A percentile compares a stretch with the other conserved stretches of the same genome.
Evolutionary conservation across 306 rosid genomes (phyloP).

Genomic region (Lagenaria siceraria): DNA sequence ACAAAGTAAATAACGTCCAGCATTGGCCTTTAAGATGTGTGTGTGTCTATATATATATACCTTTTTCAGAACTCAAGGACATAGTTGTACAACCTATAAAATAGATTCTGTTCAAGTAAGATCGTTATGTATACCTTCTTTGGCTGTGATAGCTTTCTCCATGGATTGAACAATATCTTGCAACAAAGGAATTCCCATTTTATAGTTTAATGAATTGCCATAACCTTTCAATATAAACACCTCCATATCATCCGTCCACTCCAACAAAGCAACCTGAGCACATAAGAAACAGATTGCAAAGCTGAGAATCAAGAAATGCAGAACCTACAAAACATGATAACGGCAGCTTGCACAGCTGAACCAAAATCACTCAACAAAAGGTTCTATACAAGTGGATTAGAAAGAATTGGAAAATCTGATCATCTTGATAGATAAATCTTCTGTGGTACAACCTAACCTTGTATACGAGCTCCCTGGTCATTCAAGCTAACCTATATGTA

Average conservation of each 20-base stretch:
- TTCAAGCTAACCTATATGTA: too few species aligned
- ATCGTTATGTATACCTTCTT: constrained; percentile 34
- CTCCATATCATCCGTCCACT: constrained; percentile 91
- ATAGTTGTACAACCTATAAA: too few species aligned
- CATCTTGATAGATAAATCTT: background rate
- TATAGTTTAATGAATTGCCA: constrained; percentile 68
- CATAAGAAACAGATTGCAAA: background rate
- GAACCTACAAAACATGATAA: background rate
- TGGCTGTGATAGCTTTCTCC: constrained; percentile 62
- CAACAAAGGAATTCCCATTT: constrained; percentile 78
- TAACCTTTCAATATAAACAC: constrained; percentile 69
- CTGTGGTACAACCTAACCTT: background rate
- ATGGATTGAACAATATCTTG: constrained; percentile 66
- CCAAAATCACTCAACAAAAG: background rate
- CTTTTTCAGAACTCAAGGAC: too few species aligned
- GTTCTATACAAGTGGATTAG: background rate
- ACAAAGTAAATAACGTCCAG: background rate
- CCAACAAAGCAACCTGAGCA: constrained; percentile 53
- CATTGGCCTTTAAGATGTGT: background rate
- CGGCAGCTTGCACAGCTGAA: background rate
- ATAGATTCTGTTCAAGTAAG: too few species aligned
- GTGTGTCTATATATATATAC: too few species aligned
- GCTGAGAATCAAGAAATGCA: background rate
- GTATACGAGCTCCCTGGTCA: background rate
- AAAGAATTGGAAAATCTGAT: background rate